A percentile compares a stretch with the other conserved stretches of the same genome.
Conservation (phyloP, 176 grass and related monocot species). For the Triticum monococcum region DNA sequence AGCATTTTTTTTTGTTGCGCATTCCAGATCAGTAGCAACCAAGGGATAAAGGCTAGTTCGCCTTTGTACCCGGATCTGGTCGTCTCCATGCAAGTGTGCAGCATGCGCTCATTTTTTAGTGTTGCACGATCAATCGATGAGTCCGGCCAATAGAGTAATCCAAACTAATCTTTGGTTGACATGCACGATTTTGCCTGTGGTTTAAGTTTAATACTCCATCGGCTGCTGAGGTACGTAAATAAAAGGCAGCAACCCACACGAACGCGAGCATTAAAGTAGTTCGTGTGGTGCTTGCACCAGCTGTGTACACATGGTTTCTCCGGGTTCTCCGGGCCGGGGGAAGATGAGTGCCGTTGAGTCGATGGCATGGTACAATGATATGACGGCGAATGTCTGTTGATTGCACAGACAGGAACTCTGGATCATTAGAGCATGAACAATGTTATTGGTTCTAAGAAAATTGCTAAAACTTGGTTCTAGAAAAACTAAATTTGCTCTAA, state of each 20-base stretch:
- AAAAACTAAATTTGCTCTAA: too few species aligned
- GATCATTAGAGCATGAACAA: too few species aligned
- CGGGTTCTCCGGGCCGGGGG: neutral
- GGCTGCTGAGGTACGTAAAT: neutral
- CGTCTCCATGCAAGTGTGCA: neutral
- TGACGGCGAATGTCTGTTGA: neutral
- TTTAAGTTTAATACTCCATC: conserved; percentile 7
- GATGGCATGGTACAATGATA: neutral
- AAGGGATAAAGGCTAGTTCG: neutral
- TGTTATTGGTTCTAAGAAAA: too few species aligned
- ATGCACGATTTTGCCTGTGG: neutral
- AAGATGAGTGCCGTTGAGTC: neutral
- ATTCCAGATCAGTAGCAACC: neutral
- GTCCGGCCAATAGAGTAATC: neutral
- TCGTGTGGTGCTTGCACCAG: neutral
- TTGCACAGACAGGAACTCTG: neutral
- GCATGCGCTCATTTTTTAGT: neutral
- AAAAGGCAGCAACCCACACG: neutral
- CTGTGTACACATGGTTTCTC: neutral
- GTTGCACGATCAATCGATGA: conserved; percentile 10
- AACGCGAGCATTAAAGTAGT: neutral
- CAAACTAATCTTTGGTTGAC: neutral
- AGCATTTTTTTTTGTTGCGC: neutral
- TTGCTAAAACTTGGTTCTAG: too few species aligned
- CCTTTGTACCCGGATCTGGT: conserved; percentile 48